Evolutionary conservation across 345 rosid genomes (phyloP), one percentile per base, ranked within the genome.

Genomic region (Camelina sativa): DNA sequence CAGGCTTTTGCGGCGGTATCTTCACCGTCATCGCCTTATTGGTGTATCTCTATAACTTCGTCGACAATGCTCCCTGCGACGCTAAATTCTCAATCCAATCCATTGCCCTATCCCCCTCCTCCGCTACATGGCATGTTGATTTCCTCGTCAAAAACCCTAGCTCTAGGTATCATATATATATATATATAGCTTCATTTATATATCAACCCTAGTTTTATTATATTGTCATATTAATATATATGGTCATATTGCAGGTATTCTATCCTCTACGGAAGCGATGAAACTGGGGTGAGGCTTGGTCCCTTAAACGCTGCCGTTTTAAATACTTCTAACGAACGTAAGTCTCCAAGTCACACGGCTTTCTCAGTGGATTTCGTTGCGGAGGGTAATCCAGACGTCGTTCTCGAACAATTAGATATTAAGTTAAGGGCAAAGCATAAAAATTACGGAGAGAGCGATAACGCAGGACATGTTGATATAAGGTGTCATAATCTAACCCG

Each of bases 101-200:
- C 63, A 32, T 72, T 35, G 4, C 23, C 22, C 11, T 63, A 13
- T 54, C 70, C 43, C 61, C 69, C 3, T 32, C 54, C 35, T 0
- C 47, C 47, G 34, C 64, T 47, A 63, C 56, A 47, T 63, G 69
- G 62, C 37, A 43, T 37, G 46, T 63, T 6, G 28, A 73, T 10
- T 54, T 73, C n/a, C 70, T 73, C 11, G 63, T 63, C 6, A 19
- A 34, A 73, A 53, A 72, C 70, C 76, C 76, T 4, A 63, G 17
- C 35, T 63, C 55, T 6, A 22, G 32, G 32, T 52, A 11, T 52
- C 22, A 25, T 25, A 25, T 25, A 25, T n/a, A n/a, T n/a, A n/a
- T n/a, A n/a, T n/a, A n/a, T 25, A 25, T 25, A 25, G 30, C 30
- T 25, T 25, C 30, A 25, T 25, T 5, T 25, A 25, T 25, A 25